Percentiles rank a stretch among this genome's conserved stretches.
Evolutionary conservation across 371 early-diverging fungal genomes (phyloP).

Genomic region (Lichtheimia ornata): DNA sequence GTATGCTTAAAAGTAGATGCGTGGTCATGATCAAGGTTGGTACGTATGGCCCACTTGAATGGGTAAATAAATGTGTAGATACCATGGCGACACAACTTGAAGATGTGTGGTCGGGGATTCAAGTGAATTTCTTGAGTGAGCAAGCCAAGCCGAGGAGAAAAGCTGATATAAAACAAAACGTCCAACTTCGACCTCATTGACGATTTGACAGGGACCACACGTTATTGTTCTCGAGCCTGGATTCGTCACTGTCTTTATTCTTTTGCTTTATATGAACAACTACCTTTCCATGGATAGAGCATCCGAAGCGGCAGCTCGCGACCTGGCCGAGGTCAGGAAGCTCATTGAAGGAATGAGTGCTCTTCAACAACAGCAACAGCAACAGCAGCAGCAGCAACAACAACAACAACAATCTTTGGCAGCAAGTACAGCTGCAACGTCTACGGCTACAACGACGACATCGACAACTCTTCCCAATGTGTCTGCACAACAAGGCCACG

Average conservation of each 20-base stretch:
- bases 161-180: too few relatives aligned
- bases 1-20: too few relatives aligned
- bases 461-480: constrained; percentile 6
- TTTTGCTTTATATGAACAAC: constrained; percentile 17
- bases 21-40: too few relatives aligned
- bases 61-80: too few relatives aligned
- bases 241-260: not conserved
- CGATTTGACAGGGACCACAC: too few relatives aligned
- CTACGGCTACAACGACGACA: constrained; percentile 2
- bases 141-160: too few relatives aligned
- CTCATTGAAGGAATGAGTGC: constrained; percentile 56
- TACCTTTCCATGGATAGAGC: constrained; percentile 43
- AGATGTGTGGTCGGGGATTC: too few relatives aligned
- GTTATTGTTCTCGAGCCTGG: too few relatives aligned
- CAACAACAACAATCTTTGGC: constrained; percentile 30
- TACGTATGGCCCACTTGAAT: too few relatives aligned
- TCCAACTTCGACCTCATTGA: too few relatives aligned
- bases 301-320: constrained; percentile 52
- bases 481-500: constrained; percentile 9
- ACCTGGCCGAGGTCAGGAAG: constrained; percentile 53
- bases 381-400: constrained; percentile 39
- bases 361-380: constrained; percentile 36
- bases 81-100: too few relatives aligned
- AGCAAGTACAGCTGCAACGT: constrained; percentile 18
- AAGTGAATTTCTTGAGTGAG: too few relatives aligned